Percentiles rank a stretch among this genome's conserved stretches.
Evolutionary conservation across 805 yeast genomes (phyloP).

Genomic region (Myxozyma nipponensis): DNA sequence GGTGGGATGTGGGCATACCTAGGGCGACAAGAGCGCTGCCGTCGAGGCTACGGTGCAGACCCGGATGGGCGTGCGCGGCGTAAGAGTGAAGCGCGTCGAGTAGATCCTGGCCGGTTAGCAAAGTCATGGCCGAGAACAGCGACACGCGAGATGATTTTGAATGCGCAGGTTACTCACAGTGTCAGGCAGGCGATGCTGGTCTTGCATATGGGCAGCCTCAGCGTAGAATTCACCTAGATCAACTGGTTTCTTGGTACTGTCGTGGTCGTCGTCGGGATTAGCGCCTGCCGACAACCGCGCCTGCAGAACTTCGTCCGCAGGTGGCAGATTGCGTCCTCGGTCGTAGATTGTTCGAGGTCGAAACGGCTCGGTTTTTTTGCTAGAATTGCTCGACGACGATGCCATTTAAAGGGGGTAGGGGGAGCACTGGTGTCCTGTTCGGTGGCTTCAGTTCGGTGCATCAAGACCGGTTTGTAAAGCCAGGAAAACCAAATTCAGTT

Average conservation of each 20-base stretch:
- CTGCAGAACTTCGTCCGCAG: background rate
- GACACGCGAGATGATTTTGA: background rate
- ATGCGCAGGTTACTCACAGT: background rate
- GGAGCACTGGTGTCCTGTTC: too few species aligned
- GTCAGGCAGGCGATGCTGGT: background rate
- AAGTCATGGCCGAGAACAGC: background rate
- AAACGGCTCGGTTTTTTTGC: background rate
- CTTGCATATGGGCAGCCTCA: background rate
- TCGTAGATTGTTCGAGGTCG: background rate
- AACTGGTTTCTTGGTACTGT: background rate
- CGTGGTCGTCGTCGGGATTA: background rate
- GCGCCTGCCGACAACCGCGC: background rate
- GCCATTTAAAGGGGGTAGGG: too few species aligned
- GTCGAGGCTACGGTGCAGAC: conserved; percentile 8
- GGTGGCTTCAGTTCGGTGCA: too few species aligned
- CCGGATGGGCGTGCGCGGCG: conserved; percentile 1
- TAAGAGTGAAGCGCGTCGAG: conserved; percentile 8
- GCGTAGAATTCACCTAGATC: background rate
- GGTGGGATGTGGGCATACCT: conserved; percentile 4
- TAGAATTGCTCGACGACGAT: too few species aligned
- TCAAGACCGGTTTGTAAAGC: too few species aligned
- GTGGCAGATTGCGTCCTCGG: background rate
- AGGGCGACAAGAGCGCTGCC: conserved; percentile 17
- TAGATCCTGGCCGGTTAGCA: conserved; percentile 6
- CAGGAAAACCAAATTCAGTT: too few species aligned